Evolutionary conservation across 1,284 basidiomycete genomes (phyloP).

Genomic region (Mycena sp.): DNA sequence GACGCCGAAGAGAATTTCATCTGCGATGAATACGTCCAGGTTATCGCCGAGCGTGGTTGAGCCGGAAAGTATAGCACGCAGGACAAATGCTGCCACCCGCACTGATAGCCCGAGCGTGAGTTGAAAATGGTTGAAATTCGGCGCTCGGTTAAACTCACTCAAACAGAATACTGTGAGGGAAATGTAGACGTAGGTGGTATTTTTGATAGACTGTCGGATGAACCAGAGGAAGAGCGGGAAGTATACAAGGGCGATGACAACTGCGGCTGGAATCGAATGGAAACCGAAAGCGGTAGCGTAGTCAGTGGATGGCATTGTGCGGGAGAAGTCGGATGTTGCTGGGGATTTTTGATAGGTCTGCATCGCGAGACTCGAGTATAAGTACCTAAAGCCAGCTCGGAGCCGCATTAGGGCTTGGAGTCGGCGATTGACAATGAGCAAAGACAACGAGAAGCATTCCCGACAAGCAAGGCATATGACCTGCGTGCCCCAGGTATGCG

Average conservation of each 20-base stretch:
- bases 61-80: slow-evolving; percentile 43
- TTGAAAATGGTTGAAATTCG: background rate
- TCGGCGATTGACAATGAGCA: too few relatives aligned
- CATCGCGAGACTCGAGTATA: too few relatives aligned
- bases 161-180: slow-evolving; percentile 54
- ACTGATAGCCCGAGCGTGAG: slow-evolving; percentile 38
- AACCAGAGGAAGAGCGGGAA: slow-evolving; percentile 48
- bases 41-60: slow-evolving; percentile 39
- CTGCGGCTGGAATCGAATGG: slow-evolving; percentile 53
- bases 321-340: too few relatives aligned
- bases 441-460: too few relatives aligned
- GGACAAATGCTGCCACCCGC: slow-evolving; percentile 44
- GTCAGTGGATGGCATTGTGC: slow-evolving; percentile 32
- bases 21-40: slow-evolving; percentile 40
- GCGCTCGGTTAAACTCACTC: slow-evolving; percentile 45
- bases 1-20: slow-evolving; percentile 44
- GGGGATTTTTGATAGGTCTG: too few relatives aligned
- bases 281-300: slow-evolving; percentile 52
- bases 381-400: too few relatives aligned
- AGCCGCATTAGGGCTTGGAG: too few relatives aligned
- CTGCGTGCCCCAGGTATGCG: too few relatives aligned
- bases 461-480: too few relatives aligned
- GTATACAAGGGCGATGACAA: slow-evolving; percentile 57
- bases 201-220: slow-evolving; percentile 45
- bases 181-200: slow-evolving; percentile 53